These are phyloP conservation scores for Hyaloscypha variabilis DNA, from an alignment of 495 filamentous ascomycete species.

Conservation along the genomic window DNA sequence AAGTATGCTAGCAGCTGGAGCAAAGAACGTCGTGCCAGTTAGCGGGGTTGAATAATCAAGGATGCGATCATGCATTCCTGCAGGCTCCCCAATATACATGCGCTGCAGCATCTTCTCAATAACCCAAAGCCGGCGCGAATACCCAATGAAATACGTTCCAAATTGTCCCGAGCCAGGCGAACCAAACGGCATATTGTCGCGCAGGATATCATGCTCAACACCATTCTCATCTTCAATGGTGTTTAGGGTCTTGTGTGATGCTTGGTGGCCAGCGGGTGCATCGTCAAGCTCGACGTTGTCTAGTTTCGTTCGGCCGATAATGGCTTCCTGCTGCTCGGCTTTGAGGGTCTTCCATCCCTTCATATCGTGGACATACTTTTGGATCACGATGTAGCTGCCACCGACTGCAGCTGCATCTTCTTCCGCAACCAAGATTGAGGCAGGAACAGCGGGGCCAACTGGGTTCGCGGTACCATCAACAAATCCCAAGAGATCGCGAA, in stretches of 20 bases:
- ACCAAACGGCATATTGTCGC: slow-evolving; percentile 65
- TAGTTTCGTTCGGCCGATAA: slow-evolving; percentile 58
- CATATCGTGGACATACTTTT: slow-evolving; percentile 61
- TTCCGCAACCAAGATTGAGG: slow-evolving; percentile 46
- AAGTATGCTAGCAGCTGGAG: slow-evolving; percentile 49
- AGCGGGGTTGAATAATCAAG: slow-evolving; percentile 56
- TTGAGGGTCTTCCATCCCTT: slow-evolving; percentile 47
- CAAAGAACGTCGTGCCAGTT: slow-evolving; percentile 58
- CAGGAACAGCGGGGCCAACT: slow-evolving; percentile 47
- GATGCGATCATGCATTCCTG: slow-evolving; percentile 57
- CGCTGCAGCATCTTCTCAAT: slow-evolving; percentile 60
- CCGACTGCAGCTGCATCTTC: slow-evolving; percentile 43
- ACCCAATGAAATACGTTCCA: slow-evolving; percentile 63
- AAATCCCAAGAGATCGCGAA: slow-evolving; percentile 60
- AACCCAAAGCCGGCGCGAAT: slow-evolving; percentile 56
- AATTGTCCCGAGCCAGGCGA: slow-evolving; percentile 54
- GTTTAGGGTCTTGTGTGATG: slow-evolving; percentile 55
- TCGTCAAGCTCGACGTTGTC: slow-evolving; percentile 61
- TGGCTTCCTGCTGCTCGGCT: slow-evolving; percentile 54
- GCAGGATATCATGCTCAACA: slow-evolving; percentile 53
- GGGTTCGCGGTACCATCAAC: slow-evolving; percentile 64
- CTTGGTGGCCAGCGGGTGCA: slow-evolving; percentile 45
- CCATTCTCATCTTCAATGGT: slow-evolving; percentile 57
- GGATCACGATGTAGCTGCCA: slow-evolving; percentile 60
- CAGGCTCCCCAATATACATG: slow-evolving; percentile 59